Base-by-base conservation (phyloP, 2,329 filamentous ascomycete species). In the Diatrype stigma region DNA sequence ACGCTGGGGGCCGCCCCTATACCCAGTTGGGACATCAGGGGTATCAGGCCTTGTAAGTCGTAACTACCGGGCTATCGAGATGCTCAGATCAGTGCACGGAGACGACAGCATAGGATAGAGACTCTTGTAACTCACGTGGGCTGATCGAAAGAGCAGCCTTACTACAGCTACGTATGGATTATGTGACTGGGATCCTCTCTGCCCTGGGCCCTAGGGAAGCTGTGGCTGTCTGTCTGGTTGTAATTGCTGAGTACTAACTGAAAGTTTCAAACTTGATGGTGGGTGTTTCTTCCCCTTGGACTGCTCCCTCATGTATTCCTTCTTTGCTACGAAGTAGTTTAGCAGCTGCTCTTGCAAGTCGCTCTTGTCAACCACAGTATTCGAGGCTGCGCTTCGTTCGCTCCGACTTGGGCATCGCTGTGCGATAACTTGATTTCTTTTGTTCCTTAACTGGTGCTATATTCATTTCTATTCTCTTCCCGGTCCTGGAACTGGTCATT, bases 381-480 rank as follows among this genome's bases (percentile, higher is more conserved):
- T 49, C 50, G 35, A 56, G 56, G 56, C 56, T 49, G 56, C 19
- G 55, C 56, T 59, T 59, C 53, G 50, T 55, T 56, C 32, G 40
- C 37, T 58, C 52, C 54, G 35, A 46, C 32, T 42, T 51, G 50
- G 16, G 37, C 46, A 37, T 45, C 42, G 22, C 46, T 49, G 48
- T 56, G 56, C 51, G 52, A 51, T 47, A 51, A n/a, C n/a, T 51
- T 52, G 54, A 55, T 16, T 16, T 7, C 48, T 54, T 51, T 50
- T 34, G 48, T 44, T 26, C 35, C 48, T 42, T 49, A 23, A 44
- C 42, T 53, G 38, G 42, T 30, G 40, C 48, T 35, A 19, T 38
- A 17, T 17, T 16, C 16, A 12, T 37, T 37, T 37, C 34, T 37
- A 12, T 22, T 3, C 19, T 40, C 10, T 40, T 40, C 10, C 10